phyloP scores from a whole-genome alignment of 345 rosid species.

The Rhizophora mangle region DNA sequence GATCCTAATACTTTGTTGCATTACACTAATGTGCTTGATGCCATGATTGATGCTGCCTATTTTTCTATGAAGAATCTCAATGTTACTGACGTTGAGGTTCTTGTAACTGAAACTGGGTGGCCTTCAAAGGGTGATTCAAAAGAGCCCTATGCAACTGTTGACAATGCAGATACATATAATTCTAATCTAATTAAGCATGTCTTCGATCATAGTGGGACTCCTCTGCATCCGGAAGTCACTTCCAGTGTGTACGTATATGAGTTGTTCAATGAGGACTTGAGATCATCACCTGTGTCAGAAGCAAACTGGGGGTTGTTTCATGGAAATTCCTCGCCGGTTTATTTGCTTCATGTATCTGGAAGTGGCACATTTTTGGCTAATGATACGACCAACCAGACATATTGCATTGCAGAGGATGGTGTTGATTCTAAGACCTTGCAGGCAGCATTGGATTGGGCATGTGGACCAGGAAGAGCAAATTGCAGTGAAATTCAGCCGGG shows the following conservation, averaged over 20 bases:
- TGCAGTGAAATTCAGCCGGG: constrained; percentile 97
- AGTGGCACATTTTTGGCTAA: constrained; percentile 83
- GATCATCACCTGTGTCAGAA: constrained; percentile 75
- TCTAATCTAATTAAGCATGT: constrained; percentile 92
- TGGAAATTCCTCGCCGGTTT: constrained; percentile 76
- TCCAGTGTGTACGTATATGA: constrained; percentile 78
- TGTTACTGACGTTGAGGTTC: constrained; percentile 68
- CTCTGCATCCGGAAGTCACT: constrained; percentile 79
- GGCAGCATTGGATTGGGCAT: constrained; percentile 96
- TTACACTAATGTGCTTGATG: constrained; percentile 91
- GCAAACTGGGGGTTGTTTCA: constrained; percentile 89
- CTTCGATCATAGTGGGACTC: constrained; percentile 72
- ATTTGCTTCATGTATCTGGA: constrained; percentile 90
- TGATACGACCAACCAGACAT: constrained; percentile 90
- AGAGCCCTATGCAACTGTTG: constrained; percentile 82
- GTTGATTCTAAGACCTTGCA: constrained; percentile 71
- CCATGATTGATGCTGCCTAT: constrained; percentile 91
- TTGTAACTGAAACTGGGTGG: constrained; percentile 90
- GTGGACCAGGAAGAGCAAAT: constrained; percentile 87
- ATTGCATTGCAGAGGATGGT: constrained; percentile 70
- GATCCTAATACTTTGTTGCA: constrained; percentile 94
- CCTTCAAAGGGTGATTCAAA: constrained; percentile 76
- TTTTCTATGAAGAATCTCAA: constrained; percentile 90
- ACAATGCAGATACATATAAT: constrained; percentile 83
- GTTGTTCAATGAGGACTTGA: constrained; percentile 82